A percentile compares a stretch with the other conserved stretches of the same genome.
These are phyloP conservation scores for Solanum hybrid DNA, from an alignment of 305 asterid species.

Conservation along the genomic window DNA sequence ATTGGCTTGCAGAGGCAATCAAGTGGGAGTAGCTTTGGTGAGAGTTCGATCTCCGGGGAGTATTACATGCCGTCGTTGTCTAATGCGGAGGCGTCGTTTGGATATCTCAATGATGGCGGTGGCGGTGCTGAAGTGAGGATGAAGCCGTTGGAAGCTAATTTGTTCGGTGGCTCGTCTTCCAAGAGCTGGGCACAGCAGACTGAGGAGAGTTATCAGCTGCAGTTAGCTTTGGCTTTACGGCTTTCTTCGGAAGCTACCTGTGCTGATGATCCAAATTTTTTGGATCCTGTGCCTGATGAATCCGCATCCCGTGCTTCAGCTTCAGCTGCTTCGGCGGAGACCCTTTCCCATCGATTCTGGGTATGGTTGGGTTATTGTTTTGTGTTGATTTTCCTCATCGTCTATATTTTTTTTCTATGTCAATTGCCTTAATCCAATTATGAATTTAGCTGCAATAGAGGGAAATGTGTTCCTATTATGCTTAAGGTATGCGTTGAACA, in stretches of 20 bases:
- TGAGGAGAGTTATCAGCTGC: slow-evolving; percentile 96
- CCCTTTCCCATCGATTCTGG: slow-evolving; percentile 92
- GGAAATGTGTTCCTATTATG: neutral
- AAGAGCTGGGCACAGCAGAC: slow-evolving; percentile 99
- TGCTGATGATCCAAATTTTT: slow-evolving; percentile 80
- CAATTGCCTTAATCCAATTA: neutral
- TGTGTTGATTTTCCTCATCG: neutral
- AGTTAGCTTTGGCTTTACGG: slow-evolving; percentile 86
- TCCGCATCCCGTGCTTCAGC: slow-evolving; percentile 34
- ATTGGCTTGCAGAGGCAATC: slow-evolving; percentile 83
- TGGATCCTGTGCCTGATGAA: slow-evolving; percentile 69
- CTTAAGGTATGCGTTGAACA: neutral
- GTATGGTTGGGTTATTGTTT: slow-evolving; percentile 26
- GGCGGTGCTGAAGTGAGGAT: slow-evolving; percentile 38
- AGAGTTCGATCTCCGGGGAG: slow-evolving; percentile 86
- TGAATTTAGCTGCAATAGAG: neutral
- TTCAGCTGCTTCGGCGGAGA: slow-evolving; percentile 40
- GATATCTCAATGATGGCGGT: slow-evolving; percentile 38
- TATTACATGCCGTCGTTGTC: slow-evolving; percentile 54
- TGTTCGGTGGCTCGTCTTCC: slow-evolving; percentile 35
- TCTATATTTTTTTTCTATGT: neutral
- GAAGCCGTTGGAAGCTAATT: slow-evolving; percentile 35
- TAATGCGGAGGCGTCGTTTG: slow-evolving; percentile 35
- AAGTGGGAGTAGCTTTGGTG: slow-evolving; percentile 94
- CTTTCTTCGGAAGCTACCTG: slow-evolving; percentile 80